phyloP scores from a whole-genome alignment of 108 stramenopile species.

The Pseudonitzschia multiseries region DNA sequence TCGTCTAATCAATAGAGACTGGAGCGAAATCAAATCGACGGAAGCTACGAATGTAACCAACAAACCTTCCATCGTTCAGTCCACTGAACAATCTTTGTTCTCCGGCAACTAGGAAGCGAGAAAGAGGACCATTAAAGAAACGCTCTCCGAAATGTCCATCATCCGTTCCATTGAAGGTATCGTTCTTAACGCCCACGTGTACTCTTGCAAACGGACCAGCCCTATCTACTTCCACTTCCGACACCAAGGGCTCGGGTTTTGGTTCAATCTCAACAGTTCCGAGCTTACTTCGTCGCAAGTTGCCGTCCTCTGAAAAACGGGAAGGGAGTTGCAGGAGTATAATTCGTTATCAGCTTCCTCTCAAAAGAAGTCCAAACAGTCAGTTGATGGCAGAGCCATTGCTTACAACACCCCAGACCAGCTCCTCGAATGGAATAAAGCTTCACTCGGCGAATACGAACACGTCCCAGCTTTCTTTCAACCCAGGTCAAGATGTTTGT shows the following conservation, averaged over 20 bases:
- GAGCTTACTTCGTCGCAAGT: constrained; percentile 1
- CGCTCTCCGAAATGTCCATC: constrained; percentile 19
- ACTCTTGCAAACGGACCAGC: neutral
- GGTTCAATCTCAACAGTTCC: neutral
- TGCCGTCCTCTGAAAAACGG: neutral
- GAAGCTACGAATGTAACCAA: neutral
- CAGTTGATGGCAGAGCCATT: constrained; percentile 7
- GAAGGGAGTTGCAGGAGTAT: neutral
- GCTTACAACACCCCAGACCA: neutral
- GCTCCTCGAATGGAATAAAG: neutral
- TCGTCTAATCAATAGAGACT: neutral
- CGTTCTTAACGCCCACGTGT: neutral
- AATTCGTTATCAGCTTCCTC: neutral
- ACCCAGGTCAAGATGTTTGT: neutral
- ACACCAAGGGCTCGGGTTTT: neutral
- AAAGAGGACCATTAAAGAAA: constrained; percentile 25
- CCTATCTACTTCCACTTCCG: neutral
- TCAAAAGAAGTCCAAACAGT: neutral
- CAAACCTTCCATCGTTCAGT: neutral
- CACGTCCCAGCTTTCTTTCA: neutral
- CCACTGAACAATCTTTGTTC: neutral
- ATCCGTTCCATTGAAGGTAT: neutral
- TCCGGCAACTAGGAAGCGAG: neutral
- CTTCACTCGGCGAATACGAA: neutral
- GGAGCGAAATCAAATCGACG: neutral